Evolutionary conservation across 106 monocot genomes (phyloP).

Genomic region (Amphibolis antarctica): DNA sequence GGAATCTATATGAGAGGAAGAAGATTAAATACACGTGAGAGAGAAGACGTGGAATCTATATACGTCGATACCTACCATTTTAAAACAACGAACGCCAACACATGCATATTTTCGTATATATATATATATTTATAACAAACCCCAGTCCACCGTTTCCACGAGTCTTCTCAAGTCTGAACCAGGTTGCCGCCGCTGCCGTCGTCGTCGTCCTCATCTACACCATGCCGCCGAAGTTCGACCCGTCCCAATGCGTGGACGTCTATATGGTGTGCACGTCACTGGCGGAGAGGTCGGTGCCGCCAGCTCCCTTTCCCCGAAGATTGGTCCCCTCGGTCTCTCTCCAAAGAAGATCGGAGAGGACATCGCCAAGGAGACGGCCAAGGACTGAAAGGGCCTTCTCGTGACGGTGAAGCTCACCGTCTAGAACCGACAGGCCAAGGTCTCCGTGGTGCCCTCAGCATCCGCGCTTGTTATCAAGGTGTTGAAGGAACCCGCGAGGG

Average conservation of each 20-base stretch:
- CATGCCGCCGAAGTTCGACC: constrained; percentile 63
- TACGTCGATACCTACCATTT: too few relatives aligned
- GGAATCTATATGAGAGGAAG: too few relatives aligned
- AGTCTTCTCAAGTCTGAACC: too few relatives aligned
- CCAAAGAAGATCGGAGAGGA: constrained; percentile 67
- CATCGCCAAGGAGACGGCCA: constrained; percentile 62
- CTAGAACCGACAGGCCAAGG: constrained; percentile 63
- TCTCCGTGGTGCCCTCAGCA: constrained; percentile 55
- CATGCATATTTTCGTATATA: too few relatives aligned
- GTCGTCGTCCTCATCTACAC: background rate
- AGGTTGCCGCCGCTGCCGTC: too few relatives aligned
- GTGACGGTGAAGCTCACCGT: constrained; percentile 65
- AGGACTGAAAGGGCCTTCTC: constrained; percentile 64
- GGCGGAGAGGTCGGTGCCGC: constrained; percentile 66
- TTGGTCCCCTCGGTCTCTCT: constrained; percentile 54
- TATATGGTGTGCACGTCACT: constrained; percentile 58
- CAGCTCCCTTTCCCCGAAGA: constrained; percentile 50
- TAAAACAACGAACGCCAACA: too few relatives aligned
- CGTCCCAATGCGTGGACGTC: constrained; percentile 44
- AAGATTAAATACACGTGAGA: too few relatives aligned
- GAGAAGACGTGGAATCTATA: too few relatives aligned
- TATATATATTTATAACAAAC: too few relatives aligned
- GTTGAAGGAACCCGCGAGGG: constrained; percentile 57
- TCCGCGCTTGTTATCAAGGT: constrained; percentile 60
- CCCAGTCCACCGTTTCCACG: too few relatives aligned